Evolutionary conservation across 495 filamentous ascomycete genomes (phyloP).

Genomic region (Pyronema omphalodes): DNA sequence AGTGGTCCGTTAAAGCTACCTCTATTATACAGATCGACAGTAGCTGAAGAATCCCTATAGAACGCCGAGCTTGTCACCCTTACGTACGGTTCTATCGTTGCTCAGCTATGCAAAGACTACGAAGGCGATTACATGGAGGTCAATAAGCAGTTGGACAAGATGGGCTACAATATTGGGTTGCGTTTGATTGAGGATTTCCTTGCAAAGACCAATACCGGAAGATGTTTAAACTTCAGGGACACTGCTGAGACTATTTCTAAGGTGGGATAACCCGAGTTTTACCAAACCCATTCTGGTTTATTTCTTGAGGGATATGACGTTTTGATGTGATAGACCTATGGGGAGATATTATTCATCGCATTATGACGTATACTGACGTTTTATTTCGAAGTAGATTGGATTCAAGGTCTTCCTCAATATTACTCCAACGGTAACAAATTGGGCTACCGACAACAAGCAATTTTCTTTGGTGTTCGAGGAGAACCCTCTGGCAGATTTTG

Average conservation of each 20-base stretch:
- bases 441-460: conserved; percentile 86
- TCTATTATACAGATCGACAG: neutral
- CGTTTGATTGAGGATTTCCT: conserved; percentile 95
- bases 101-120: conserved; percentile 89
- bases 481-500: conserved; percentile 91
- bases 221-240: conserved; percentile 83
- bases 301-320: neutral
- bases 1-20: conserved; percentile 26
- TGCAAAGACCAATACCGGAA: conserved; percentile 73
- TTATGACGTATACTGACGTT: no score
- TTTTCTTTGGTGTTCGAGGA: conserved; percentile 94
- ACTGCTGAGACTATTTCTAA: conserved; percentile 94
- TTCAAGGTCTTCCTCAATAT: conserved; percentile 99
- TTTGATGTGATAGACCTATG: neutral
- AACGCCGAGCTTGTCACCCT: conserved; percentile 91
- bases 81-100: conserved; percentile 94
- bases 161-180: conserved; percentile 97
- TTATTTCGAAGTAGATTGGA: conserved; percentile 43
- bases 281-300: neutral
- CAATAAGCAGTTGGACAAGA: conserved; percentile 93
- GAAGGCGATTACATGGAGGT: conserved; percentile 82
- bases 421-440: conserved; percentile 86
- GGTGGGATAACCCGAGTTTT: conserved; percentile 31
- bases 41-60: conserved; percentile 19
- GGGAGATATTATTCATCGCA: no score